These are phyloP conservation scores for Paecilomyces sp. DNA, from an alignment of 2,329 filamentous ascomycete species.

Conservation along the genomic window DNA sequence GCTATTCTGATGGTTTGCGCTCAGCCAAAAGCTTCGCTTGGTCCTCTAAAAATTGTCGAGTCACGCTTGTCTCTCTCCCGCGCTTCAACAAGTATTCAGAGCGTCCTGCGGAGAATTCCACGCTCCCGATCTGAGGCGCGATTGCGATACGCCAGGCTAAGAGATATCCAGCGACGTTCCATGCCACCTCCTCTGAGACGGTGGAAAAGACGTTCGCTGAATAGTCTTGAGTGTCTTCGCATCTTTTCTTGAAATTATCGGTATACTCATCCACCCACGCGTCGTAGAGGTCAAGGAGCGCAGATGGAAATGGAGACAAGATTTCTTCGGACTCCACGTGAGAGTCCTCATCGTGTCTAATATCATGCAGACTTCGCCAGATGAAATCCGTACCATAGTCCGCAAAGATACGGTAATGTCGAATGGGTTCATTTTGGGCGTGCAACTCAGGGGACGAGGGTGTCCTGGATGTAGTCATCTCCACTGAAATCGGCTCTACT, in stretches of 20 bases:
- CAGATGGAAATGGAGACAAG: constrained; percentile 5
- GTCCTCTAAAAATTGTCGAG: background rate
- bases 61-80: background rate
- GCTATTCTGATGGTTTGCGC: no score
- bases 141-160: constrained; percentile 14
- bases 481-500: background rate
- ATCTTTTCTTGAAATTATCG: constrained; percentile 5
- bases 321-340: background rate
- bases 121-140: constrained; percentile 4
- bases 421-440: background rate
- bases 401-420: constrained; percentile 12
- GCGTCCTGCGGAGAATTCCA: background rate
- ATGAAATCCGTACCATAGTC: constrained; percentile 13
- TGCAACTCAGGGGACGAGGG: background rate
- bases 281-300: constrained; percentile 8
- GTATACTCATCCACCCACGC: constrained; percentile 12
- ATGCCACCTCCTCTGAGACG: constrained; percentile 9
- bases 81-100: background rate
- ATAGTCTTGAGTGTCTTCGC: constrained; percentile 5
- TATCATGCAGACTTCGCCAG: constrained; percentile 7
- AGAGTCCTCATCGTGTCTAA: constrained; percentile 4
- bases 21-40: background rate
- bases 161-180: constrained; percentile 14
- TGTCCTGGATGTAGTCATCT: background rate
- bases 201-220: constrained; percentile 5